A percentile compares a stretch with the other conserved stretches of the same genome.
Conservation (phyloP, 495 filamentous ascomycete genomes). For the Penicillium mononematosum region DNA sequence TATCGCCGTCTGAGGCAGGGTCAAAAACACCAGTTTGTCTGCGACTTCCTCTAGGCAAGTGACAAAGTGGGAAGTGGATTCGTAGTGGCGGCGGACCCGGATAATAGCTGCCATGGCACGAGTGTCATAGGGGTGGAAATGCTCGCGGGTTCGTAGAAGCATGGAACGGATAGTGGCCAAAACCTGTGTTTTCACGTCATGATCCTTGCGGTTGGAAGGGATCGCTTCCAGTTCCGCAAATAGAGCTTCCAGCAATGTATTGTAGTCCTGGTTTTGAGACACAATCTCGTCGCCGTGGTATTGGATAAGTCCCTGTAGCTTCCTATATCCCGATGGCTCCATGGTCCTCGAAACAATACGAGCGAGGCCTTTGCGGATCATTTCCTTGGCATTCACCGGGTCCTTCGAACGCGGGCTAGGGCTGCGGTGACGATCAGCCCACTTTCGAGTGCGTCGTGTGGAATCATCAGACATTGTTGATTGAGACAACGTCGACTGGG, state of each 20-base stretch:
- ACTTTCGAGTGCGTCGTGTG: constrained; percentile 27
- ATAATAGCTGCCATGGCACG: constrained; percentile 67
- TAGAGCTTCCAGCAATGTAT: constrained; percentile 68
- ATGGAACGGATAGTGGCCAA: constrained; percentile 77
- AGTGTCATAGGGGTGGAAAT: constrained; percentile 63
- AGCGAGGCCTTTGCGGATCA: constrained; percentile 74
- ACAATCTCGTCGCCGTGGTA: constrained; percentile 59
- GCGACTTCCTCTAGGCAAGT: constrained; percentile 57
- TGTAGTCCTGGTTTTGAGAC: constrained; percentile 57
- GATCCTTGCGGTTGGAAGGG: constrained; percentile 31
- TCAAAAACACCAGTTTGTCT: constrained; percentile 50
- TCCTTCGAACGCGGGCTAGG: constrained; percentile 46
- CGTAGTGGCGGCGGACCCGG: constrained; percentile 57
- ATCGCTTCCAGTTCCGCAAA: constrained; percentile 71
- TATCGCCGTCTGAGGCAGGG: constrained; percentile 48
- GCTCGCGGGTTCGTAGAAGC: constrained; percentile 61
- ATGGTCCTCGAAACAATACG: constrained; percentile 68
- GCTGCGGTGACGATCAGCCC: constrained; percentile 32
- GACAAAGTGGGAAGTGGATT: constrained; percentile 54
- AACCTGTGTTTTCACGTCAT: constrained; percentile 79
- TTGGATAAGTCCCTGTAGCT: constrained; percentile 77
- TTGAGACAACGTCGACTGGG: constrained; percentile 5
- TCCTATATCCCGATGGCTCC: constrained; percentile 85
- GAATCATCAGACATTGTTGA: constrained; percentile 16
- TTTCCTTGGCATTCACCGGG: constrained; percentile 47